A percentile compares a stretch with the other conserved stretches of the same genome.
Evolutionary conservation across 1,284 basidiomycete species (phyloP).

Genomic region (Boletus semigastroideus): DNA sequence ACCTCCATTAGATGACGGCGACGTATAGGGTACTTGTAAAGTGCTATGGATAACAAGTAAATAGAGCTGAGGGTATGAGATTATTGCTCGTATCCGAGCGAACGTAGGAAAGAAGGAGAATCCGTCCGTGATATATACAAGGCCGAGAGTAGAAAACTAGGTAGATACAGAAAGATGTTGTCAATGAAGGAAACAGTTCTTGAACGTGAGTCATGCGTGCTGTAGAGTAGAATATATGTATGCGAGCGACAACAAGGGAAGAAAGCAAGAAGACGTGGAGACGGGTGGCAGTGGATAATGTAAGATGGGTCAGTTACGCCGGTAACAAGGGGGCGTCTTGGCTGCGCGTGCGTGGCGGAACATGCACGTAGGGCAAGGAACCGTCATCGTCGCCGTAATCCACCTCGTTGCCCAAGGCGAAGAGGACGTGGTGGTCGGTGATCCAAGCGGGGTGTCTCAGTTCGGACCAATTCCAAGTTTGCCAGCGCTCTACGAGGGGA

Average conservation of each 20-base stretch:
- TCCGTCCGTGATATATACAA: constrained; percentile 29
- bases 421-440: constrained; percentile 1
- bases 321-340: constrained; percentile 15
- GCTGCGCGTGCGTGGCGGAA: constrained; percentile 11
- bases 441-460: constrained; percentile 30
- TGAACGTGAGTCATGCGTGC: not conserved
- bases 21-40: constrained; percentile 11
- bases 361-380: constrained; percentile 13
- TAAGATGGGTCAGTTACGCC: constrained; percentile 15
- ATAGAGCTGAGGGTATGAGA: constrained; percentile 31
- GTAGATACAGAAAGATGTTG: constrained; percentile 27
- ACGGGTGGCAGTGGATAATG: constrained; percentile 6
- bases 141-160: constrained; percentile 18
- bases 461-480: constrained; percentile 35
- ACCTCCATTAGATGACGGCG: constrained; percentile 25
- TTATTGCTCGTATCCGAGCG: constrained; percentile 29
- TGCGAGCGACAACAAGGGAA: constrained; percentile 18
- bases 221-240: constrained; percentile 16
- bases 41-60: constrained; percentile 21
- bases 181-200: constrained; percentile 18
- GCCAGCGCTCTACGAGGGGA: constrained; percentile 30
- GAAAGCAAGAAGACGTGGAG: constrained; percentile 11
- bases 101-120: constrained; percentile 12
- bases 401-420: constrained; percentile 18
- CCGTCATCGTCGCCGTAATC: constrained; percentile 24